Conservation (phyloP, 495 filamentous ascomycete species). For the Sporormia fimetaria region DNA sequence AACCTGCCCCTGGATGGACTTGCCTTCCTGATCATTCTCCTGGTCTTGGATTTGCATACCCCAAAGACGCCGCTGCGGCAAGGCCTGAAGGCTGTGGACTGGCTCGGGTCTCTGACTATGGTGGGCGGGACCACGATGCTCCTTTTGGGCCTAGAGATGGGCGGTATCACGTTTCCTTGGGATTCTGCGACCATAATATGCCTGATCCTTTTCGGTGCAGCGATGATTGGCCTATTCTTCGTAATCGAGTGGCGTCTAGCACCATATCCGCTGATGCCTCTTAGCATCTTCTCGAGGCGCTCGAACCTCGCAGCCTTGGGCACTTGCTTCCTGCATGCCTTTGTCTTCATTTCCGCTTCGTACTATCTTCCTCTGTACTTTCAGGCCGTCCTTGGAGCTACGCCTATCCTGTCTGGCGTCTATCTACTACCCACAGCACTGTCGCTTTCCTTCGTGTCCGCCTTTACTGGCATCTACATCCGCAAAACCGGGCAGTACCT, state of each 20-base stretch:
- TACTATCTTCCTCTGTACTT: constrained; percentile 28
- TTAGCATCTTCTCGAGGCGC: constrained; percentile 49
- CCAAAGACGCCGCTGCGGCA: constrained; percentile 58
- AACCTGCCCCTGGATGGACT: constrained; percentile 60
- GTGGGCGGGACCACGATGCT: constrained; percentile 74
- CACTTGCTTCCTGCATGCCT: constrained; percentile 27
- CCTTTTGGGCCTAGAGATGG: constrained; percentile 29
- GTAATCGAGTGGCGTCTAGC: constrained; percentile 62
- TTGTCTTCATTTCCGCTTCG: constrained; percentile 29
- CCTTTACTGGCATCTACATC: constrained; percentile 55
- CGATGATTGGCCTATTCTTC: constrained; percentile 51
- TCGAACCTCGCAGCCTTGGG: constrained; percentile 24
- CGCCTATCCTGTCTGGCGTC: constrained; percentile 65
- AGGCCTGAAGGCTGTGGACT: constrained; percentile 67
- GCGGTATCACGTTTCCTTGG: constrained; percentile 65
- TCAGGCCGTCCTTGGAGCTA: constrained; percentile 50
- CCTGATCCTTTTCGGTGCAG: constrained; percentile 61
- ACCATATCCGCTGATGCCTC: constrained; percentile 65
- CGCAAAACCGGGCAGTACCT: constrained; percentile 54
- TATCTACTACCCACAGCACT: constrained; percentile 68
- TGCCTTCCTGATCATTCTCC: constrained; percentile 52
- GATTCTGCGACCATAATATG: constrained; percentile 62
- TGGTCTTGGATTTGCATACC: constrained; percentile 66
- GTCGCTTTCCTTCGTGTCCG: constrained; percentile 55
- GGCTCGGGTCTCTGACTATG: constrained; percentile 55